Percentiles rank a stretch among this genome's conserved stretches.
These are phyloP conservation scores for Entomortierella parvispora DNA, from an alignment of 192 early-diverging fungal genomes.

Conservation along the genomic window DNA sequence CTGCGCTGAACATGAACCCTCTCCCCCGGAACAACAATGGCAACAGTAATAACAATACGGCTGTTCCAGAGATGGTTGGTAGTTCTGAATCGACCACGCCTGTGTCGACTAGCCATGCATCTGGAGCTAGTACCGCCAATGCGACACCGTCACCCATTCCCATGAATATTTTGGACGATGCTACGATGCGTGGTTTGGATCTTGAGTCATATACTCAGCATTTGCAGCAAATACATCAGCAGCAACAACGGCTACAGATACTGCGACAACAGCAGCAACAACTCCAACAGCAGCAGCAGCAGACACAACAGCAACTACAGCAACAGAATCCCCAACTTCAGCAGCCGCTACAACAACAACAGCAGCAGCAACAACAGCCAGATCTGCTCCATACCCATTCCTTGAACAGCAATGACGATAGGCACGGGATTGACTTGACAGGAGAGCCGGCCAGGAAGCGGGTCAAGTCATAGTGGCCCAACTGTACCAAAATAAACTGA, in stretches of 20 bases:
- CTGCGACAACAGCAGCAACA: constrained; percentile 22
- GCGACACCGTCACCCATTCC: constrained; percentile 10
- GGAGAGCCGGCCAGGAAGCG: constrained; percentile 33
- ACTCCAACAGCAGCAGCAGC: constrained; percentile 15
- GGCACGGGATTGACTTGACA: constrained; percentile 4
- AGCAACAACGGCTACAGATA: constrained; percentile 25
- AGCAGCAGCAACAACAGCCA: constrained; percentile 2
- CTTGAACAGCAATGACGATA: neutral
- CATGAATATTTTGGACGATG: constrained; percentile 9
- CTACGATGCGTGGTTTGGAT: constrained; percentile 10
- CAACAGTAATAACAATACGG: neutral
- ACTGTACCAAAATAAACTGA: neutral
- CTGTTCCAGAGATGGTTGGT: too few species aligned
- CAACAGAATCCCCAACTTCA: constrained; percentile 27
- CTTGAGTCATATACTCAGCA: constrained; percentile 1
- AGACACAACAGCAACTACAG: constrained; percentile 15
- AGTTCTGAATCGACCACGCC: neutral
- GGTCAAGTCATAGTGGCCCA: constrained; percentile 4
- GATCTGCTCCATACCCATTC: too few species aligned
- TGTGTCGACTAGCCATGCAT: constrained; percentile 1
- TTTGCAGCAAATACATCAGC: constrained; percentile 13
- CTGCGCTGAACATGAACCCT: constrained; percentile 22
- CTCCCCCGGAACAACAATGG: neutral
- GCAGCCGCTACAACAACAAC: constrained; percentile 20
- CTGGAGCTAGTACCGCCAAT: constrained; percentile 3